Evolutionary conservation across 805 yeast species (phyloP).

Genomic region (Wickerhamiella dianesei): DNA sequence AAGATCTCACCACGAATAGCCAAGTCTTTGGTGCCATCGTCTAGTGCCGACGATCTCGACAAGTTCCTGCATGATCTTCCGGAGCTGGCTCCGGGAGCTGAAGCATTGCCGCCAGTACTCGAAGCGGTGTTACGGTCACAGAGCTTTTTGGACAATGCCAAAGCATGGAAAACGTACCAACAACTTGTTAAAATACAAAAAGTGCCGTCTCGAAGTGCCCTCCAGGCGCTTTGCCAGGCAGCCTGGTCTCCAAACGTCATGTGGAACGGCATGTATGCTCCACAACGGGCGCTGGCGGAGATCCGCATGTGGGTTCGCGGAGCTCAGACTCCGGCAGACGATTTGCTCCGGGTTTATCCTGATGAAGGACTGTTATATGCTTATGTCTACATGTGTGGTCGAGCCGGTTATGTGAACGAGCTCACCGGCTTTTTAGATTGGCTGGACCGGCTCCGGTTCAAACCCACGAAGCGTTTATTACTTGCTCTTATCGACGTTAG

Average conservation of each 20-base stretch:
- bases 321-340: conserved; percentile 21
- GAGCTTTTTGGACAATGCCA: conserved; percentile 8
- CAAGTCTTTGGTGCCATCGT: conserved; percentile 5
- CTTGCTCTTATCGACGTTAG: conserved; percentile 27
- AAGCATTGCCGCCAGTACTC: conserved; percentile 5
- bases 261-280: conserved; percentile 43
- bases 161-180: conserved; percentile 26
- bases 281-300: conserved; percentile 48
- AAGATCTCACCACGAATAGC: conserved; percentile 8
- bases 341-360: conserved; percentile 31
- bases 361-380: conserved; percentile 35
- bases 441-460: conserved; percentile 38
- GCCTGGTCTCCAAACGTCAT: conserved; percentile 25
- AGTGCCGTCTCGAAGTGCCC: conserved; percentile 21
- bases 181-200: conserved; percentile 14
- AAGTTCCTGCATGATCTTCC: not conserved
- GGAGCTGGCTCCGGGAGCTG: not conserved
- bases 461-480: conserved; percentile 32
- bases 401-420: conserved; percentile 36
- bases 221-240: conserved; percentile 38
- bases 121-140: conserved; percentile 26
- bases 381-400: conserved; percentile 39
- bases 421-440: conserved; percentile 37
- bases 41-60: conserved; percentile 4
- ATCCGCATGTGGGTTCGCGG: conserved; percentile 34